Evolutionary conservation across 495 filamentous ascomycete genomes (phyloP).

Genomic region (Penicillium soppii): DNA sequence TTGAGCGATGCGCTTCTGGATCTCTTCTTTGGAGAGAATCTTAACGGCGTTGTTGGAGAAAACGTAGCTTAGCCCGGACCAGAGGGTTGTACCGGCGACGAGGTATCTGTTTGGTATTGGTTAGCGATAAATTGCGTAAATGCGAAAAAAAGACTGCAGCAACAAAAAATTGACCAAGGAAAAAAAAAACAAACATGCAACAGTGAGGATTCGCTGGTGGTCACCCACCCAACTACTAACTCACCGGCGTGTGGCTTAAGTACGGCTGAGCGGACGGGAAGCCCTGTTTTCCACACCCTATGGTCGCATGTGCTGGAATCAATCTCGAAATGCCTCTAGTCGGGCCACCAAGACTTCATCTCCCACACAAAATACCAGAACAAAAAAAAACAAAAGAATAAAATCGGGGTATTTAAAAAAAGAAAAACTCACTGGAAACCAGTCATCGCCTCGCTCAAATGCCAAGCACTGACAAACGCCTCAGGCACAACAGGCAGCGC

Average conservation of each 20-base stretch:
- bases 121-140: not conserved
- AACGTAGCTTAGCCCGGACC: constrained; percentile 82
- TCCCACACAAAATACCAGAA: not conserved
- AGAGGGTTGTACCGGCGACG: constrained; percentile 77
- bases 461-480: constrained; percentile 37
- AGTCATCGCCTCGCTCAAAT: constrained; percentile 56
- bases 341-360: not conserved
- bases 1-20: constrained; percentile 39
- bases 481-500: constrained; percentile 64
- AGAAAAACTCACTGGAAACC: constrained; percentile 66
- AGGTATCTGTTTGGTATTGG: constrained; percentile 53
- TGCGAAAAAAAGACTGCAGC: not conserved
- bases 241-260: constrained; percentile 49
- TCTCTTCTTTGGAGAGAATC: constrained; percentile 60
- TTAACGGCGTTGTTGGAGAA: constrained; percentile 80
- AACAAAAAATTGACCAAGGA: constrained; percentile 14
- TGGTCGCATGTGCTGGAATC: constrained; percentile 38
- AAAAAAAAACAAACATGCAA: constrained; percentile 35
- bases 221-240: constrained; percentile 53
- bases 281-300: no score
- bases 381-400: constrained; percentile 1
- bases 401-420: not conserved
- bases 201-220: constrained; percentile 49
- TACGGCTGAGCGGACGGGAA: constrained; percentile 52
- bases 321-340: constrained; percentile 7